phyloP scores from a whole-genome alignment of 352 stramenopile genomes.

The Phytophthora agathidicida region DNA sequence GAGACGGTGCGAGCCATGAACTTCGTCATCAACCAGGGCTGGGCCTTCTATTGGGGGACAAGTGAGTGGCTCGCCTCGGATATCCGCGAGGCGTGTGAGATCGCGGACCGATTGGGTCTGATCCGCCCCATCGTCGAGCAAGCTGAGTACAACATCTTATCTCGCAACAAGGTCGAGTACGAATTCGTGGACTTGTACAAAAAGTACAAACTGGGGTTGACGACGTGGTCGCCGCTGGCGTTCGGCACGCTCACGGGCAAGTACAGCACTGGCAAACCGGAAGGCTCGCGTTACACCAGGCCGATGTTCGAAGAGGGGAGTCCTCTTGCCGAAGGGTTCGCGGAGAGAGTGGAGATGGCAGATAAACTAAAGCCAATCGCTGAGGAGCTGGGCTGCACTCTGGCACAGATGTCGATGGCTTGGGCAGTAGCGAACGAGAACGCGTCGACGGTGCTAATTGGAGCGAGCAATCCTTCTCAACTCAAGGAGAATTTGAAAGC shows the following conservation, averaged over 20 bases:
- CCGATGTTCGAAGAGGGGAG: not conserved
- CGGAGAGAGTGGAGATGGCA: conserved; percentile 24
- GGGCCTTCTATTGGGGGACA: conserved; percentile 39
- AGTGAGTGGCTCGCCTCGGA: conserved; percentile 52
- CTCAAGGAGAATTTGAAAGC: conserved; percentile 7
- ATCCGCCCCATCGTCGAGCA: conserved; percentile 48
- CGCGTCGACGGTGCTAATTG: conserved; percentile 57
- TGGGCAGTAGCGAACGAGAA: conserved; percentile 60
- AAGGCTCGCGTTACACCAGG: not conserved
- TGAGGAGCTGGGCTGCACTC: conserved; percentile 30
- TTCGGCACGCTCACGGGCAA: conserved; percentile 3
- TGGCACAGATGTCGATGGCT: conserved; percentile 43
- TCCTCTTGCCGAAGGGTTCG: not conserved
- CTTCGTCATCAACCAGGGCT: too few relatives aligned
- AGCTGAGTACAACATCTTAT: conserved; percentile 44
- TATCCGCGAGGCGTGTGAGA: conserved; percentile 44
- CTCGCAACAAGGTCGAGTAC: conserved; percentile 21
- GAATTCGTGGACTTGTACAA: conserved; percentile 11
- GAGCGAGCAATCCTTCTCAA: conserved; percentile 31
- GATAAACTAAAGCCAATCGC: conserved; percentile 43
- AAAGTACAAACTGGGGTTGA: conserved; percentile 18
- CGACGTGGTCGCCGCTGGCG: conserved; percentile 7
- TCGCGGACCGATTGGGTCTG: conserved; percentile 36
- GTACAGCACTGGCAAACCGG: conserved; percentile 8
- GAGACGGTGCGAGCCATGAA: too few relatives aligned